phyloP scores from a whole-genome alignment of 139 green algal genomes.

The Tetraselmis striata region DNA sequence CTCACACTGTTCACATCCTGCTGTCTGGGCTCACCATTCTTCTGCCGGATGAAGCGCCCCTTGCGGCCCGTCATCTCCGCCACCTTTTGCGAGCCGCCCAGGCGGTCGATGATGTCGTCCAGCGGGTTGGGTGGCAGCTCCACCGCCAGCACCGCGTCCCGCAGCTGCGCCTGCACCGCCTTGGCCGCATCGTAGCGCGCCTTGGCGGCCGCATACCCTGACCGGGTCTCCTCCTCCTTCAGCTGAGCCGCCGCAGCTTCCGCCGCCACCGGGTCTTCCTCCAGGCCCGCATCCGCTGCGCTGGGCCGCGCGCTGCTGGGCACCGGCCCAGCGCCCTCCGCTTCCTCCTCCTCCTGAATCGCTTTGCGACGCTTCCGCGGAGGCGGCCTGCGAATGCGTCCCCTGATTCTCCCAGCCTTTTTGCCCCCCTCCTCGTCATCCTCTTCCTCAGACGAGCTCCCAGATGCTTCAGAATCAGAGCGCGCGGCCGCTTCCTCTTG shows the following conservation, averaged over 20 bases:
- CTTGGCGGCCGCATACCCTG: neutral
- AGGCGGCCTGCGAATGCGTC: too few species aligned
- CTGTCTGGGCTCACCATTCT: conserved; percentile 4
- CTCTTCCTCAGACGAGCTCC: too few species aligned
- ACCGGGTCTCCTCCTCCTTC: neutral
- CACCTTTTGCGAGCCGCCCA: conserved; percentile 45
- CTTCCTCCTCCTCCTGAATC: neutral
- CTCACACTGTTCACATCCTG: neutral
- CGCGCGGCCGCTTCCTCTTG: too few species aligned
- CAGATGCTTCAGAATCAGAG: too few species aligned
- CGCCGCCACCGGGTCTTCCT: conserved; percentile 1
- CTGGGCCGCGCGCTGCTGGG: too few species aligned
- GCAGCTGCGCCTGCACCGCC: neutral
- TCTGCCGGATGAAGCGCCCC: conserved; percentile 36
- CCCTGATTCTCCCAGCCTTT: too few species aligned
- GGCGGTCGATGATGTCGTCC: conserved; percentile 57
- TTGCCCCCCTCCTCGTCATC: too few species aligned
- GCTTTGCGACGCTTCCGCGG: too few species aligned
- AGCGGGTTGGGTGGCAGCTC: conserved; percentile 18
- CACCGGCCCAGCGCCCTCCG: neutral
- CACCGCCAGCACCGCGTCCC: conserved; percentile 2
- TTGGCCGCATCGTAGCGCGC: neutral
- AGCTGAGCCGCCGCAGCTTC: neutral
- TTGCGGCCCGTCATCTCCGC: conserved; percentile 64
- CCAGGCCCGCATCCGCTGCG: neutral